Base-by-base conservation (phyloP, 2,329 filamentous ascomycete species). In the Arthrobotrys pseudoclavata region DNA sequence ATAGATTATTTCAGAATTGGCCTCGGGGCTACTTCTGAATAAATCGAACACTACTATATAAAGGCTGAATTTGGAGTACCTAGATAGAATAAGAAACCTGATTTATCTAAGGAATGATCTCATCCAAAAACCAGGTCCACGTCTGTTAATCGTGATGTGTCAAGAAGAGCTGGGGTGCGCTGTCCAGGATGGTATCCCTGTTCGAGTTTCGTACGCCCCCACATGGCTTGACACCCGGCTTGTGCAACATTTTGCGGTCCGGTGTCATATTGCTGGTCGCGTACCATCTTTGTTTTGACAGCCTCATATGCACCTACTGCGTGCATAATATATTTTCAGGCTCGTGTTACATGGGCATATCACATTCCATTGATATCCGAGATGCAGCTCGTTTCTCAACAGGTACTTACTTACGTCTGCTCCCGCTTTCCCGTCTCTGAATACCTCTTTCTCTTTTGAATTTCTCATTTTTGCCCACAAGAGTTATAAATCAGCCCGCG, bases 281-380 rank as follows among this genome's bases (percentile, higher is more conserved):
- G 69, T 66, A 72, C 63, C 69, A 40, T 71, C 53, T 61, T 69
- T 71, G 29, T 22, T 60, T 20, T 45, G 69, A 66, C 69, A 66
- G 69, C 60, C 60, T 72, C 69, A 57, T 48, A 50, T 53, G 34
- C 67, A 37, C 48, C 22, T 60, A 57, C n/a, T n/a, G n/a, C n/a
- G n/a, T n/a, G n/a, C 29, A 45, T 45, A 20, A 45, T 45, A 45
- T 45, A 45, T 45, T 72, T 72, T 42, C 29, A 60, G 53, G 34
- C 34, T 29, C 60, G 60, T 72, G 69, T 71, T 61, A 71, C 68
- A 47, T 48, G 31, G 20, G 13, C 60, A 60, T 29, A 48, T 64
- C 34, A 60, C 55, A 60, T 60, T 42, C 55, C 13, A 42, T 60
- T 42, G 31, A 10, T 34, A 42, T 60, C 55, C 34, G 55, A 42